Evolutionary conservation across 1,284 basidiomycete genomes (phyloP).

Genomic region (Malassezia globosa): DNA sequence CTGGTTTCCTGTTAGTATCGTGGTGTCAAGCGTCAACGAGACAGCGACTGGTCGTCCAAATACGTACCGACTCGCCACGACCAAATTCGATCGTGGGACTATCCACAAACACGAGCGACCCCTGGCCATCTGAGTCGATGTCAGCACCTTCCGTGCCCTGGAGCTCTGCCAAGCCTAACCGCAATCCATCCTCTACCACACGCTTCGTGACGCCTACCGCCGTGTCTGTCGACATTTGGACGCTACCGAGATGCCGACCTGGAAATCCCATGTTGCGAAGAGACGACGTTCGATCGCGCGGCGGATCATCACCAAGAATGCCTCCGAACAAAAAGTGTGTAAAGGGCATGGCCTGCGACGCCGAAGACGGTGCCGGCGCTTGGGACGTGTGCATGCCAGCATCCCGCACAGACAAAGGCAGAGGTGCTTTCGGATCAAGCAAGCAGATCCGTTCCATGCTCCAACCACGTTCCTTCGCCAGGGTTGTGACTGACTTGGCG

Average conservation of each 20-base stretch:
- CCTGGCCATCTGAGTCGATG: constrained; percentile 1
- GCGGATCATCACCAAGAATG: constrained; percentile 70
- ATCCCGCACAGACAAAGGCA: constrained; percentile 26
- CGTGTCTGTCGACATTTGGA: constrained; percentile 98
- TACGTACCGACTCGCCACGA: constrained; percentile 32
- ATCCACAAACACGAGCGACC: constrained; percentile 29
- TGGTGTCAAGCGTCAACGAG: too few relatives aligned
- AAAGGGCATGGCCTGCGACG: constrained; percentile 48
- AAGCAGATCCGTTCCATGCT: constrained; percentile 49
- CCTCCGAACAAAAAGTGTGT: constrained; percentile 42
- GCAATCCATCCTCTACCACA: constrained; percentile 60
- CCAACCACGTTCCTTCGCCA: constrained; percentile 55
- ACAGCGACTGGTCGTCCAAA: not conserved
- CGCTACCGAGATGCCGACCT: constrained; percentile 46
- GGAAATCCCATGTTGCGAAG: constrained; percentile 77
- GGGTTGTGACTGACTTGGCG: constrained; percentile 57
- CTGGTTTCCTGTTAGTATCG: not conserved
- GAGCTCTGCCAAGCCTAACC: constrained; percentile 27
- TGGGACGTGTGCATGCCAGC: constrained; percentile 18
- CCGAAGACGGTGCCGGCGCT: not conserved
- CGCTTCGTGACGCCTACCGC: constrained; percentile 83
- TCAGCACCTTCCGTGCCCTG: constrained; percentile 13
- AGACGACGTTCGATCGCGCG: constrained; percentile 69
- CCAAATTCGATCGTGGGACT: constrained; percentile 39
- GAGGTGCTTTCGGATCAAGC: constrained; percentile 37